Conservation (phyloP, 2,329 filamentous ascomycete species). For the Pestalotiopsis sp. region DNA sequence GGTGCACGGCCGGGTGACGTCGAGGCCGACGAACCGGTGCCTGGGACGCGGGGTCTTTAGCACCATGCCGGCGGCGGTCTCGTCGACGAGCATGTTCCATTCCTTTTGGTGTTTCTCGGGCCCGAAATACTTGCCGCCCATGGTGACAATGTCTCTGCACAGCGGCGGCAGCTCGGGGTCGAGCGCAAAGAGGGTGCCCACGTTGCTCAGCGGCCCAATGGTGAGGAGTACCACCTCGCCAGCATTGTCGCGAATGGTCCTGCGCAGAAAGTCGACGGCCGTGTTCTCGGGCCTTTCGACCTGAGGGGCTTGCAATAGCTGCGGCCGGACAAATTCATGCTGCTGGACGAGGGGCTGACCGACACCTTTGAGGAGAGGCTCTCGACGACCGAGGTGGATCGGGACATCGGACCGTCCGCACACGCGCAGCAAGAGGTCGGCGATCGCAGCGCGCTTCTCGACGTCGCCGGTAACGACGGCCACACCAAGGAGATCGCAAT, state of each 20-base stretch:
- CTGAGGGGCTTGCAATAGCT: background rate
- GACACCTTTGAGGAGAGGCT: slow-evolving; percentile 10
- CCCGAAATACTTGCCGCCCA: slow-evolving; percentile 14
- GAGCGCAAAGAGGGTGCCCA: slow-evolving; percentile 14
- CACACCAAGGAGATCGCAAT: slow-evolving; percentile 17
- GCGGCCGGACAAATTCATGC: background rate
- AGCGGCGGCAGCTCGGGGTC: slow-evolving; percentile 13
- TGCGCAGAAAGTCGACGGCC: slow-evolving; percentile 14
- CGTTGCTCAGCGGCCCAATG: slow-evolving; percentile 16
- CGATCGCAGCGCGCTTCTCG: slow-evolving; percentile 14
- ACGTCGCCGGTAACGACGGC: slow-evolving; percentile 16
- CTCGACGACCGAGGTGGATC: slow-evolving; percentile 14
- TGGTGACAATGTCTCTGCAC: slow-evolving; percentile 15
- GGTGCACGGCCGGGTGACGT: slow-evolving; percentile 12
- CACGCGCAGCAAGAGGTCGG: slow-evolving; percentile 12
- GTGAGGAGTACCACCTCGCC: slow-evolving; percentile 15
- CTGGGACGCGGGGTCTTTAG: slow-evolving; percentile 5
- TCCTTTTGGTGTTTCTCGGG: background rate
- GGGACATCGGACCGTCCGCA: slow-evolving; percentile 10
- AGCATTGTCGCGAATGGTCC: slow-evolving; percentile 13
- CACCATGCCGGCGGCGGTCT: slow-evolving; percentile 14
- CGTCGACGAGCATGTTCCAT: slow-evolving; percentile 15
- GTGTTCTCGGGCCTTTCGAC: slow-evolving; percentile 12
- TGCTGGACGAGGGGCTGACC: slow-evolving; percentile 11
- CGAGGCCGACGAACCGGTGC: slow-evolving; percentile 16